Evolutionary conservation across 2,329 filamentous ascomycete species (phyloP).

Genomic region (Botrytis porri): DNA sequence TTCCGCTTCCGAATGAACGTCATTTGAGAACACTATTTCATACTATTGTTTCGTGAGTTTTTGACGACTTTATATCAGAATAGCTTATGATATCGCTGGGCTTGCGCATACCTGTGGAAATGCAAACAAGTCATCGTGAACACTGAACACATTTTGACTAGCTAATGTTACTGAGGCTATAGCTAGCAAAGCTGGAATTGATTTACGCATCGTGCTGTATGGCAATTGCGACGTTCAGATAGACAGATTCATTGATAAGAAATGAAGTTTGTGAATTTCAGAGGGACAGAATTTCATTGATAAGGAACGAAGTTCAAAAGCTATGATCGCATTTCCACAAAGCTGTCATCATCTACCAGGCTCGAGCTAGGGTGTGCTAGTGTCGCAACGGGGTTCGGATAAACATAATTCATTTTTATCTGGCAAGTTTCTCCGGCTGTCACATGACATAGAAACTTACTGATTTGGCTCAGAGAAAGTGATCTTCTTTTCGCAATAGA

Average conservation of each 20-base stretch:
- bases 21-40: constrained; percentile 60
- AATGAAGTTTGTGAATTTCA: constrained; percentile 14
- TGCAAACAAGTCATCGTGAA: constrained; percentile 69
- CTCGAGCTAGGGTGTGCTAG: neutral
- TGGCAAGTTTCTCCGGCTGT: neutral
- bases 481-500: neutral
- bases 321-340: constrained; percentile 12
- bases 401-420: neutral
- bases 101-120: constrained; percentile 59
- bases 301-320: neutral
- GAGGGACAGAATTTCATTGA: constrained; percentile 9
- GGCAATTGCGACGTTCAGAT: constrained; percentile 26
- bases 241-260: constrained; percentile 16
- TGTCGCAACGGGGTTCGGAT: neutral
- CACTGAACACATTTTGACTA: constrained; percentile 61
- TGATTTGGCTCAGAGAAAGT: neutral
- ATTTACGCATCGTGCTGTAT: constrained; percentile 38
- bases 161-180: constrained; percentile 43
- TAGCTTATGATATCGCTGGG: neutral
- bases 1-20: constrained; percentile 56
- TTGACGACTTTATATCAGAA: neutral
- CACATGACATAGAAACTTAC: constrained; percentile 1
- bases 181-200: constrained; percentile 33
- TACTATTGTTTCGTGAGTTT: constrained; percentile 48
- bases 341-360: constrained; percentile 18